A percentile compares a stretch with the other conserved stretches of the same genome.
Evolutionary conservation across 2,329 filamentous ascomycete species (phyloP).

Genomic region (Cladosporium sp.): DNA sequence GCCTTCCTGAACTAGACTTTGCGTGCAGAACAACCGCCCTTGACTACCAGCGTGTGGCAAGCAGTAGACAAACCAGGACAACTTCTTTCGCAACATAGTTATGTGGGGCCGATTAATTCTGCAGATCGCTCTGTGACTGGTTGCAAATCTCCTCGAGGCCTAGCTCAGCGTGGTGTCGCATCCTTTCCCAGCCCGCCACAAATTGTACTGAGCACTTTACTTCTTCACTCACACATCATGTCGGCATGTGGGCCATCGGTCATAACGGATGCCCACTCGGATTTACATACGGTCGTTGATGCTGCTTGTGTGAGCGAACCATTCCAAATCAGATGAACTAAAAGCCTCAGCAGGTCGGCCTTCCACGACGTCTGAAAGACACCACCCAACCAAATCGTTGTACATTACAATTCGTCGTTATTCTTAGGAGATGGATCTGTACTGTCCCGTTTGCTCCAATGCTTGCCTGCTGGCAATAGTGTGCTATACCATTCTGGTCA

Average conservation of each 20-base stretch:
- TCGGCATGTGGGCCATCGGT: background rate
- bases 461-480: background rate
- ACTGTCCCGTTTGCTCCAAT: background rate
- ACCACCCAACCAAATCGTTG: background rate
- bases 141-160: background rate
- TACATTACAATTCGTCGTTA: background rate
- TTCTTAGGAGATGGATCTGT: background rate
- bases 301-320: too few species aligned
- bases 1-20: too few species aligned
- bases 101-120: too few species aligned
- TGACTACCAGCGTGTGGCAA: too few species aligned
- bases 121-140: background rate
- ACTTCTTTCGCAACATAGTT: too few species aligned
- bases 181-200: background rate
- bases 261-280: background rate
- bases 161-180: background rate
- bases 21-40: too few species aligned
- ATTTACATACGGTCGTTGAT: background rate
- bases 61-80: too few species aligned
- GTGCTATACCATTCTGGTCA: background rate
- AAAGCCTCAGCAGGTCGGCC: too few species aligned
- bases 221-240: background rate
- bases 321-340: too few species aligned
- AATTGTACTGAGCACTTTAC: background rate
- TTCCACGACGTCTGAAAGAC: too few species aligned